phyloP scores from a whole-genome alignment of 805 yeast genomes.

The Wickerhamomyces pijperi region DNA sequence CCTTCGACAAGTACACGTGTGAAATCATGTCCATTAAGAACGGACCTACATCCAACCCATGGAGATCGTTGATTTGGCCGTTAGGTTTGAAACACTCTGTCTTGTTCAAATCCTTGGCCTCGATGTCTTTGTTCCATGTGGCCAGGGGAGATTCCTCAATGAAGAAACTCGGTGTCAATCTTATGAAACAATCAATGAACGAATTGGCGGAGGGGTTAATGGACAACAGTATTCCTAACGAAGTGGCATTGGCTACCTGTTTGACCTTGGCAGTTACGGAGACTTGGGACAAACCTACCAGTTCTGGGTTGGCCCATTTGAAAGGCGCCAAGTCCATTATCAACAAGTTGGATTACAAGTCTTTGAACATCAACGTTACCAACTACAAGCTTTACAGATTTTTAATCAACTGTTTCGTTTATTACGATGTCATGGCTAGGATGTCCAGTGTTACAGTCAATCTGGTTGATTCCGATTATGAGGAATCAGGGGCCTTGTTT shows the following conservation, averaged over 20 bases:
- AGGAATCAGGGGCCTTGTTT: constrained; percentile 8
- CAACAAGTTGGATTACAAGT: constrained; percentile 23
- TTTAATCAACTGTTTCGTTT: constrained; percentile 42
- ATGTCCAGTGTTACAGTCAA: constrained; percentile 40
- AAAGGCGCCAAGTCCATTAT: constrained; percentile 57
- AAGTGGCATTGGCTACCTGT: constrained; percentile 57
- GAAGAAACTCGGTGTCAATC: constrained; percentile 37
- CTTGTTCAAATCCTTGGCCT: constrained; percentile 49
- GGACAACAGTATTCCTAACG: constrained; percentile 38
- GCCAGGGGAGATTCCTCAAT: constrained; percentile 33
- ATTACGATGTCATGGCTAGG: constrained; percentile 56
- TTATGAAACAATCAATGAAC: constrained; percentile 50
- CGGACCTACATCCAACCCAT: constrained; percentile 57
- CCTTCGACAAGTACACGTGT: constrained; percentile 36
- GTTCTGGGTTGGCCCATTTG: constrained; percentile 59
- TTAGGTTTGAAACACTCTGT: constrained; percentile 44
- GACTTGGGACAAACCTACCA: constrained; percentile 57
- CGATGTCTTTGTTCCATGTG: constrained; percentile 57
- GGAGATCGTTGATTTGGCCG: constrained; percentile 50
- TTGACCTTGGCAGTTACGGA: constrained; percentile 54
- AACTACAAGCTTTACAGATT: constrained; percentile 13
- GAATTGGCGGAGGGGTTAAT: constrained; percentile 48
- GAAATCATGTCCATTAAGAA: constrained; percentile 52
- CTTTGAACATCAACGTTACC: constrained; percentile 1
- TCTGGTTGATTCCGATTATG: constrained; percentile 21